Evolutionary conservation across 208 protist species (phyloP).

Genomic region (Novymonas esmeraldas): DNA sequence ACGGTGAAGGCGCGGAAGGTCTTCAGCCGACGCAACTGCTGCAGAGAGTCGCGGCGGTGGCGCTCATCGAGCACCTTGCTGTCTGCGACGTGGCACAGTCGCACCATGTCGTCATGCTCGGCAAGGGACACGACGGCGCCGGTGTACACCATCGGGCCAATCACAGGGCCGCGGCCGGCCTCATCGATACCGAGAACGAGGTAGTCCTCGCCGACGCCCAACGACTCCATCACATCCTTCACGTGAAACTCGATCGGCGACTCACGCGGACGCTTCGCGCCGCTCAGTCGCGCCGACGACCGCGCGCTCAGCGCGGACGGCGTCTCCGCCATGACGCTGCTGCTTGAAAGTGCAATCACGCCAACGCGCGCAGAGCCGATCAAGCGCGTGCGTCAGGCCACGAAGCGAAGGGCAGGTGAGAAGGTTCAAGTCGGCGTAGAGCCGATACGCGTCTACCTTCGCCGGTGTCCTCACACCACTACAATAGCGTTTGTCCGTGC

Average conservation of each 20-base stretch:
- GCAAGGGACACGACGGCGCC: constrained; percentile 71
- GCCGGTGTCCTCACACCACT: no score
- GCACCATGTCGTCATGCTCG: constrained; percentile 75
- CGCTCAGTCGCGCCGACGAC: constrained; percentile 41
- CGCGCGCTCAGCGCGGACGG: constrained; percentile 32
- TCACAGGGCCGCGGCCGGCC: constrained; percentile 93
- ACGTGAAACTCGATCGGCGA: constrained; percentile 65
- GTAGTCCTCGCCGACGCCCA: constrained; percentile 53
- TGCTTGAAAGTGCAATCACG: no score
- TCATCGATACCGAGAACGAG: constrained; percentile 95
- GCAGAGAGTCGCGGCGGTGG: constrained; percentile 56
- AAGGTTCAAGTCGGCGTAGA: no score
- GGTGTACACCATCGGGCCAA: constrained; percentile 96
- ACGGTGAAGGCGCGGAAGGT: constrained; percentile 74
- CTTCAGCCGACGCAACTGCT: constrained; percentile 56
- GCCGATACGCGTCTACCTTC: no score
- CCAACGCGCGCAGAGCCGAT: no score
- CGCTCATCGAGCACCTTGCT: constrained; percentile 80
- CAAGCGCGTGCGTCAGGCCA: no score
- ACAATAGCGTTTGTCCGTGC: no score
- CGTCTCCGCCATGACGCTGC: constrained; percentile 25
- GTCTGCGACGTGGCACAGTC: constrained; percentile 85
- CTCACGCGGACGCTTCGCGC: constrained; percentile 48
- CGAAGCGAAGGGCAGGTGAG: not conserved
- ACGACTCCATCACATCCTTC: constrained; percentile 55